phyloP scores from a whole-genome alignment of 1,284 basidiomycete genomes.

The Neolentinus lepideus region DNA sequence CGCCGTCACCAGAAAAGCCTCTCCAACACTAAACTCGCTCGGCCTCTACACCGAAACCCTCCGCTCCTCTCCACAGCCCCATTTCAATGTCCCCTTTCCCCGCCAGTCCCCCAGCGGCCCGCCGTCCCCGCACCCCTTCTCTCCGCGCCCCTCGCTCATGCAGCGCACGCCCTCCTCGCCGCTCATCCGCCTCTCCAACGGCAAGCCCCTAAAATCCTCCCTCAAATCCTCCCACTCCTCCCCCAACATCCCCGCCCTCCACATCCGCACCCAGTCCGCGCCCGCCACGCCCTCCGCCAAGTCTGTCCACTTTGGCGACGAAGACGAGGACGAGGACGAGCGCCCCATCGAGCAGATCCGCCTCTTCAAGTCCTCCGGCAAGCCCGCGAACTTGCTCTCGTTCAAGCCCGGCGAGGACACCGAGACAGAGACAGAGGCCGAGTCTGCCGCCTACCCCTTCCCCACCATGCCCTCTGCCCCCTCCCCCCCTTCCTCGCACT shows the following conservation, averaged over 20 bases:
- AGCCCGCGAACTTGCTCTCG: constrained; percentile 60
- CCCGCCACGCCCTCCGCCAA: constrained; percentile 71
- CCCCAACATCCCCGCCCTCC: constrained; percentile 36
- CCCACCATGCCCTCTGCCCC: constrained; percentile 12
- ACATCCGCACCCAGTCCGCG: constrained; percentile 48
- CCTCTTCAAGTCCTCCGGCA: constrained; percentile 77
- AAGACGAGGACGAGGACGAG: constrained; percentile 51
- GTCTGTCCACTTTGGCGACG: constrained; percentile 82
- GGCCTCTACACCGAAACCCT: neutral
- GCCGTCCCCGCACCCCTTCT: neutral
- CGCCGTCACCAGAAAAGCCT: neutral
- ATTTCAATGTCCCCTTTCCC: neutral
- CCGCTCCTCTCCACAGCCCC: neutral
- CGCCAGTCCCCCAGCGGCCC: neutral
- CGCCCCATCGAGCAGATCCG: constrained; percentile 77
- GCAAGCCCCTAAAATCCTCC: constrained; percentile 85
- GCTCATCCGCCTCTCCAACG: constrained; percentile 64
- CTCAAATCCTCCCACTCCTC: constrained; percentile 68
- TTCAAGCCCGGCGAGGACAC: constrained; percentile 54
- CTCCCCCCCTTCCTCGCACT: constrained; percentile 13
- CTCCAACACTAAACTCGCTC: neutral
- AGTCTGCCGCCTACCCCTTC: constrained; percentile 31
- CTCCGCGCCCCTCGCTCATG: neutral
- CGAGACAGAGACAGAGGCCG: constrained; percentile 71
- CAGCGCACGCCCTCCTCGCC: constrained; percentile 1